Conservation (phyloP, 2,329 filamentous ascomycete genomes). For the Sporothrix protearum region DNA sequence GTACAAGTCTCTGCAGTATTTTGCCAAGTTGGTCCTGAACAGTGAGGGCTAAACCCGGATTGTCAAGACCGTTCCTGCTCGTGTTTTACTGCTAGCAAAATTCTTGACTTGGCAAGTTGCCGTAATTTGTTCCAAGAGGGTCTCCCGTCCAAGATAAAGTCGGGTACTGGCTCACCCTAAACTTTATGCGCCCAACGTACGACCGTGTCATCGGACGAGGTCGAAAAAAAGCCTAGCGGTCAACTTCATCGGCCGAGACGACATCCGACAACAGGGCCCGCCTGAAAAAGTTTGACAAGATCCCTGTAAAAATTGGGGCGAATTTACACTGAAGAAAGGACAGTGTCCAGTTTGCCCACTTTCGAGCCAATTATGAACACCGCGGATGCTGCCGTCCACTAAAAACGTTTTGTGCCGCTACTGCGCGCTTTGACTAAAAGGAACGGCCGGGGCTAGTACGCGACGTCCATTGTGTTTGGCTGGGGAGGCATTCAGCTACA, state of each 20-base stretch:
- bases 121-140: background rate
- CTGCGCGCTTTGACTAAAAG: slow-evolving; percentile 1
- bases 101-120: background rate
- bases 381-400: slow-evolving; percentile 8
- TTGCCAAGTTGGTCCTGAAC: background rate
- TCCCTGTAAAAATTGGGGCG: background rate
- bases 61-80: background rate
- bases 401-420: background rate
- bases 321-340: background rate
- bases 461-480: background rate
- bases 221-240: background rate
- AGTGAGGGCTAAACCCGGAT: background rate
- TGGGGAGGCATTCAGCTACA: too few relatives aligned
- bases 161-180: background rate
- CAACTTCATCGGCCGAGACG: background rate
- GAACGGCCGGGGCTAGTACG: background rate
- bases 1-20: background rate
- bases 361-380: background rate
- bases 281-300: background rate
- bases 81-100: background rate
- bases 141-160: background rate
- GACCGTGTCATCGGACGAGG: background rate
- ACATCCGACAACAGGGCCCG: background rate
- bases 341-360: background rate
- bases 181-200: background rate